Evolutionary conservation across 2,329 filamentous ascomycete species (phyloP).

Genomic region (Anthostomella pinea): DNA sequence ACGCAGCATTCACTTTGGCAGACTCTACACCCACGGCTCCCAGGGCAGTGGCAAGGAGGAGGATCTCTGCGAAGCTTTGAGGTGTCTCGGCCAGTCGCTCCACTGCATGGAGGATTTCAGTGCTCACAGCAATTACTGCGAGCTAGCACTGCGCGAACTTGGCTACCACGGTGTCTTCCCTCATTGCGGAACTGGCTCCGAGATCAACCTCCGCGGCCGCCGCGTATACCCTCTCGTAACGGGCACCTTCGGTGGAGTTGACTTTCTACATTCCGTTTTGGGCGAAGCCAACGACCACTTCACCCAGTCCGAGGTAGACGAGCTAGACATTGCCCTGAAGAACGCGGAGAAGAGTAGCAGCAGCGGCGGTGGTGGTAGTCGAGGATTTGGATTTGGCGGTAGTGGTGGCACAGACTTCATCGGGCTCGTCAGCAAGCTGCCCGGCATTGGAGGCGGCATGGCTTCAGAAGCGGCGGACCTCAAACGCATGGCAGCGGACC

Average conservation of each 20-base stretch:
- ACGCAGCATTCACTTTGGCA: slow-evolving; percentile 73
- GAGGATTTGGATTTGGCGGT: slow-evolving; percentile 35
- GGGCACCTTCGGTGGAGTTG: slow-evolving; percentile 74
- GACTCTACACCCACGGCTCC: slow-evolving; percentile 68
- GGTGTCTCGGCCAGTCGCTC: slow-evolving; percentile 72
- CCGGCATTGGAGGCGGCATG: slow-evolving; percentile 64
- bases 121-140: slow-evolving; percentile 81
- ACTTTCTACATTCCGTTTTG: slow-evolving; percentile 77
- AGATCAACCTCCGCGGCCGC: slow-evolving; percentile 64
- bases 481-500: slow-evolving; percentile 63
- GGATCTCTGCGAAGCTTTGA: slow-evolving; percentile 76
- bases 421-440: slow-evolving; percentile 71
- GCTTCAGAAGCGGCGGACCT: slow-evolving; percentile 64
- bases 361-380: slow-evolving; percentile 34
- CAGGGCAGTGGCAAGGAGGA: slow-evolving; percentile 64
- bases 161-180: slow-evolving; percentile 68
- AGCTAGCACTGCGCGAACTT: slow-evolving; percentile 71
- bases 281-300: slow-evolving; percentile 81
- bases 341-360: slow-evolving; percentile 55
- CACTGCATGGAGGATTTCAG: slow-evolving; percentile 79
- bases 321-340: slow-evolving; percentile 72
- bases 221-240: slow-evolving; percentile 74
- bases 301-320: slow-evolving; percentile 79
- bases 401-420: slow-evolving; percentile 58
- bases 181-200: slow-evolving; percentile 65